These are phyloP conservation scores for Priceomyces melissophilus DNA, from an alignment of 805 yeast genomes.

Conservation along the genomic window DNA sequence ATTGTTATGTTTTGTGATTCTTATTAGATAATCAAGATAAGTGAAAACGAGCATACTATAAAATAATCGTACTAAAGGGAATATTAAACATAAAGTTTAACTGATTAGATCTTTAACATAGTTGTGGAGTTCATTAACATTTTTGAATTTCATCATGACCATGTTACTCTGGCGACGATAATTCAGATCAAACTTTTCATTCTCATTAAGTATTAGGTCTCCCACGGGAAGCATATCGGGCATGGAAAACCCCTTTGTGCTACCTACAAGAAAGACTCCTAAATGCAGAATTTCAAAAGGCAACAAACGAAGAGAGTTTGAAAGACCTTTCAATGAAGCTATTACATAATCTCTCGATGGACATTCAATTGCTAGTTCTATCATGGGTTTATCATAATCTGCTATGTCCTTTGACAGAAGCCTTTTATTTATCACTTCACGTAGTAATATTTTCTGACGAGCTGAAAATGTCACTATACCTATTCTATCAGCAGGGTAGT, in stretches of 20 bases:
- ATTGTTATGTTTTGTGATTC: neutral
- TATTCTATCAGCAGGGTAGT: conserved; percentile 37
- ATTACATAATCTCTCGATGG: conserved; percentile 1
- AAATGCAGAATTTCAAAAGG: neutral
- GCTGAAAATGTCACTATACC: conserved; percentile 39
- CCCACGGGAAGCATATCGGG: neutral
- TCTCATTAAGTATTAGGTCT: neutral
- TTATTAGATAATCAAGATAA: conserved; percentile 7
- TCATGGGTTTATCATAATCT: neutral
- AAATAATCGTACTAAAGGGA: too few relatives aligned
- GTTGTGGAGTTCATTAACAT: too few relatives aligned
- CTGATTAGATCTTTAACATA: too few relatives aligned
- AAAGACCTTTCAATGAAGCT: neutral
- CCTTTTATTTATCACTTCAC: conserved; percentile 26
- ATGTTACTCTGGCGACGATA: too few relatives aligned
- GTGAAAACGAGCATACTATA: neutral
- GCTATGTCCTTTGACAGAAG: neutral
- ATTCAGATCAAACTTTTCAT: too few relatives aligned
- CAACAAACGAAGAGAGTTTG: neutral
- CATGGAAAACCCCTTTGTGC: neutral
- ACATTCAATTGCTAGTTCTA: neutral
- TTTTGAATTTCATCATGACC: too few relatives aligned
- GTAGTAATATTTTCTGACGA: conserved; percentile 40
- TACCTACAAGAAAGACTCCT: conserved; percentile 1
- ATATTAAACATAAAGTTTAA: too few relatives aligned